phyloP scores from a whole-genome alignment of 2,329 filamentous ascomycete species.

The Hypoxylon sp. region DNA sequence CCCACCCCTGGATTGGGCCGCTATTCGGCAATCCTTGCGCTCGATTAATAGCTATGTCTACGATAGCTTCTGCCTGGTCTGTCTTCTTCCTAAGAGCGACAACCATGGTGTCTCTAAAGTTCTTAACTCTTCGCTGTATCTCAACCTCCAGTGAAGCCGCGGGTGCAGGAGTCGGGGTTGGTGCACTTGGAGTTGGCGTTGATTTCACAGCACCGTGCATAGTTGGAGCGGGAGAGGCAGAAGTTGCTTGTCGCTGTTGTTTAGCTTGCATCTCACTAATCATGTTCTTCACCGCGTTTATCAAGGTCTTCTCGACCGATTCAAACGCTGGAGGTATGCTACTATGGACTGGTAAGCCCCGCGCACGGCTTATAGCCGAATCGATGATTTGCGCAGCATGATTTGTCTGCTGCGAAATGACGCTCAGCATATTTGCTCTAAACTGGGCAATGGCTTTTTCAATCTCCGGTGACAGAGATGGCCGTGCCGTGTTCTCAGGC shows the following conservation, averaged over 20 bases:
- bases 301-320: conserved; percentile 48
- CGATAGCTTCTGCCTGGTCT: conserved; percentile 51
- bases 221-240: conserved; percentile 47
- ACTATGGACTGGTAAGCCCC: conserved; percentile 47
- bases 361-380: conserved; percentile 49
- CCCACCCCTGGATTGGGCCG: conserved; percentile 50
- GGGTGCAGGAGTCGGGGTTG: conserved; percentile 47
- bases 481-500: conserved; percentile 20
- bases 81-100: conserved; percentile 50
- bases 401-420: conserved; percentile 48
- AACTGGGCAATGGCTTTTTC: conserved; percentile 51
- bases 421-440: conserved; percentile 50
- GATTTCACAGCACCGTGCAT: conserved; percentile 38
- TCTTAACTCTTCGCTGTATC: conserved; percentile 50
- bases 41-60: conserved; percentile 53
- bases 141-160: conserved; percentile 46
- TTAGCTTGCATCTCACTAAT: conserved; percentile 50
- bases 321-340: conserved; percentile 49
- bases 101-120: conserved; percentile 52
- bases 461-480: conserved; percentile 48
- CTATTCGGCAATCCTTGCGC: conserved; percentile 51
- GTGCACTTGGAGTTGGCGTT: conserved; percentile 47
- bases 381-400: conserved; percentile 52
- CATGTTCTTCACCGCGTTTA: conserved; percentile 50
- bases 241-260: conserved; percentile 43